phyloP scores from a whole-genome alignment of 2,329 filamentous ascomycete genomes.

The Epichloe sp. region DNA sequence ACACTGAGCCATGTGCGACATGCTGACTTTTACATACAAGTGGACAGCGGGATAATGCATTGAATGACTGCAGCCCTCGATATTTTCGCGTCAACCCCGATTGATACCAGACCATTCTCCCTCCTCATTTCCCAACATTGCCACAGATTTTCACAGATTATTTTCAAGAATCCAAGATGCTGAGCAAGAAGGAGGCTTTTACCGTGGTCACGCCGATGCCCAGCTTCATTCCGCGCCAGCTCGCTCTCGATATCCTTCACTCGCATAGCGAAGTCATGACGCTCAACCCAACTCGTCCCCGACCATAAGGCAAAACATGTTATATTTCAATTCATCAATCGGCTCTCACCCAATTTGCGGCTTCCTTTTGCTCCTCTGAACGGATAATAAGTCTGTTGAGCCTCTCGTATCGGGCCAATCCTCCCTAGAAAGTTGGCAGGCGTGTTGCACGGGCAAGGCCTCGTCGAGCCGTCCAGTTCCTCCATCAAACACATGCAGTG shows the following conservation, averaged over 20 bases:
- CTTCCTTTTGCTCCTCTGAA: neutral
- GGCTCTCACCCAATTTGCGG: neutral
- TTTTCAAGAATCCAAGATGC: constrained; percentile 21
- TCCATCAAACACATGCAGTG: neutral
- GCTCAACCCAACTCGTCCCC: constrained; percentile 53
- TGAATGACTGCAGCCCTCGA: too few relatives aligned
- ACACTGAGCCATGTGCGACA: too few relatives aligned
- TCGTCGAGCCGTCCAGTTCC: neutral
- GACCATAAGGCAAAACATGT: constrained; percentile 29
- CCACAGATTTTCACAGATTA: too few relatives aligned
- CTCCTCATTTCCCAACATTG: too few relatives aligned
- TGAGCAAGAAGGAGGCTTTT: constrained; percentile 51
- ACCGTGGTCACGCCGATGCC: constrained; percentile 60
- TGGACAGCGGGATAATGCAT: too few relatives aligned
- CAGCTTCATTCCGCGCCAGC: constrained; percentile 54
- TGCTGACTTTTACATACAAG: too few relatives aligned
- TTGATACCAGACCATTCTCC: too few relatives aligned
- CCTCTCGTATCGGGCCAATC: neutral
- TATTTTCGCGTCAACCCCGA: too few relatives aligned
- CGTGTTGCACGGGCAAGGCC: neutral
- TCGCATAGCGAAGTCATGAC: constrained; percentile 59
- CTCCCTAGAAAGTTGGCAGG: neutral
- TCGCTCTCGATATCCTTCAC: constrained; percentile 61
- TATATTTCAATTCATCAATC: neutral
- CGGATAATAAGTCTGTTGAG: neutral